A percentile compares a stretch with the other conserved stretches of the same genome.
Evolutionary conservation across 768 basidiomycete species (phyloP).

Genomic region (Pleurotus sapidus): DNA sequence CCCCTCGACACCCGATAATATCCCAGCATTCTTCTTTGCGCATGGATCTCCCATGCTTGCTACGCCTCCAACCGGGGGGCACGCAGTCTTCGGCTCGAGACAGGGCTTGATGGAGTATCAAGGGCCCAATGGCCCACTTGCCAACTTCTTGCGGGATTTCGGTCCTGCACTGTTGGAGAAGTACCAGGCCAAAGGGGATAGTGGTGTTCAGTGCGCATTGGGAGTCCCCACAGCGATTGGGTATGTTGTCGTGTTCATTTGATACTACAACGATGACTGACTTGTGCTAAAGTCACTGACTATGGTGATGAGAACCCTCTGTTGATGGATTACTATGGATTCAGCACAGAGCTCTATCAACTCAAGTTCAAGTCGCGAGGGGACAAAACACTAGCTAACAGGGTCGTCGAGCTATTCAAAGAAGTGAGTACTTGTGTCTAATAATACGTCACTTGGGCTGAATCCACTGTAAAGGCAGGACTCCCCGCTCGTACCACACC

Average conservation of each 20-base stretch:
- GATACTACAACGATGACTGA: neutral
- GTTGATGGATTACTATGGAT: constrained; percentile 74
- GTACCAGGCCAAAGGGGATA: constrained; percentile 73
- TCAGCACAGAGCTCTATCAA: constrained; percentile 54
- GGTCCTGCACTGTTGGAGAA: constrained; percentile 62
- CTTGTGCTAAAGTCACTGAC: constrained; percentile 54
- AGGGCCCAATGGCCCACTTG: constrained; percentile 54
- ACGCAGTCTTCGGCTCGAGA: constrained; percentile 2
- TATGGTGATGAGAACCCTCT: constrained; percentile 77
- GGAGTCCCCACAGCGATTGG: constrained; percentile 64
- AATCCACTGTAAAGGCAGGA: constrained; percentile 39
- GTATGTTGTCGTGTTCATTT: constrained; percentile 27
- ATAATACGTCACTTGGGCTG: neutral
- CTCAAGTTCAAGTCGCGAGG: constrained; percentile 69
- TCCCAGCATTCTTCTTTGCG: constrained; percentile 76
- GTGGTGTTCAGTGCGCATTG: constrained; percentile 84
- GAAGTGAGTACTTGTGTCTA: constrained; percentile 33
- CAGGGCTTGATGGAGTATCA: constrained; percentile 24
- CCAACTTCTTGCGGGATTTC: constrained; percentile 60
- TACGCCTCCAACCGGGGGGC: constrained; percentile 25
- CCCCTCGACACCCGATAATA: constrained; percentile 53
- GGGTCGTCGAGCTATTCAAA: constrained; percentile 58
- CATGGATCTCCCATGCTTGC: constrained; percentile 62
- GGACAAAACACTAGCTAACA: constrained; percentile 51
- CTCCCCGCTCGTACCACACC: constrained; percentile 46